Conservation (phyloP, 257 asterid species). For the Striga asiatica region DNA sequence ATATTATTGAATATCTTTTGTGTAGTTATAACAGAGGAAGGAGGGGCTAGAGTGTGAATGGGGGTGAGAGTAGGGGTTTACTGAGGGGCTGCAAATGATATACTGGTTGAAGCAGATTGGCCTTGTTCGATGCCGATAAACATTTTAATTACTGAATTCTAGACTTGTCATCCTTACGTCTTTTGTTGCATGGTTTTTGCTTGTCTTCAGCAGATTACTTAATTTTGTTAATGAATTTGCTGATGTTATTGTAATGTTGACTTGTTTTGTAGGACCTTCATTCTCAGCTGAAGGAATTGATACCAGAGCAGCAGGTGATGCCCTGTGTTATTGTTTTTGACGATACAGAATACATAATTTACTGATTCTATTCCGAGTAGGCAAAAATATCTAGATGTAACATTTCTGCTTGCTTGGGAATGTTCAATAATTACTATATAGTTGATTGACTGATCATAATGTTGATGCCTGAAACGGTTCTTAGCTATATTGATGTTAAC, state of each 20-base stretch:
- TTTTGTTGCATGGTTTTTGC: neutral
- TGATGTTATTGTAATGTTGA: conserved; percentile 3
- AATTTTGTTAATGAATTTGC: neutral
- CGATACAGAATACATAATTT: no score
- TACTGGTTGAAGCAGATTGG: no score
- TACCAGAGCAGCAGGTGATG: conserved; percentile 89
- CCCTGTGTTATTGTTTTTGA: no score
- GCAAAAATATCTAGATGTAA: neutral
- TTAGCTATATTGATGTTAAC: neutral
- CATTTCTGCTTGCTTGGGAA: neutral
- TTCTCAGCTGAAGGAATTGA: conserved; percentile 74
- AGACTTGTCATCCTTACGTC: neutral
- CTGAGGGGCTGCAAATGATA: no score
- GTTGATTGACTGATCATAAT: conserved; percentile 6
- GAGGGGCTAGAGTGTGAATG: neutral
- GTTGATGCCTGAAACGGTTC: neutral
- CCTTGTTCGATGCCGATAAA: no score
- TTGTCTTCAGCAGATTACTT: neutral
- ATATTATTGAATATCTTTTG: no score
- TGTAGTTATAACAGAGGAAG: no score
- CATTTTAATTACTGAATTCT: neutral
- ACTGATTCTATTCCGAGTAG: neutral
- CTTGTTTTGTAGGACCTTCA: conserved; percentile 47
- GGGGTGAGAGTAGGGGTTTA: no score
- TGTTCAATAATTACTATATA: neutral